Percentiles rank a stretch among this genome's conserved stretches.
Evolutionary conservation across 2,329 filamentous ascomycete species (phyloP).

Genomic region (Huntiella decipiens): DNA sequence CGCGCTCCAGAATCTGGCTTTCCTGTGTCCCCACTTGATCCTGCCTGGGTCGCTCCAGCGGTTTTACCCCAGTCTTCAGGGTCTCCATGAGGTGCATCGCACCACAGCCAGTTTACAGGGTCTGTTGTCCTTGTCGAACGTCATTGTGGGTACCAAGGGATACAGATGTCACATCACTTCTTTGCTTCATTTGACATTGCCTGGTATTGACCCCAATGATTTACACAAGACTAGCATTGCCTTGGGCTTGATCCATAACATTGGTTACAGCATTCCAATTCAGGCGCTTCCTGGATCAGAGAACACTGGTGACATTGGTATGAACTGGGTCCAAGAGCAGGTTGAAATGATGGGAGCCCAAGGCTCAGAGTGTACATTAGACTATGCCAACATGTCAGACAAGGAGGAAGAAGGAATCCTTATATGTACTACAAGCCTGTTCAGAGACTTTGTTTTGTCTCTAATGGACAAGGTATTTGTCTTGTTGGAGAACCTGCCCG

Average conservation of each 20-base stretch:
- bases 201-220: slow-evolving; percentile 95
- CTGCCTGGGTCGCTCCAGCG: slow-evolving; percentile 83
- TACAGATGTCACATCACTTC: slow-evolving; percentile 92
- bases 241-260: slow-evolving; percentile 82
- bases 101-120: slow-evolving; percentile 87
- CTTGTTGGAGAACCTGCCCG: slow-evolving; percentile 82
- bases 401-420: slow-evolving; percentile 75
- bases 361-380: slow-evolving; percentile 65
- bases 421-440: slow-evolving; percentile 81
- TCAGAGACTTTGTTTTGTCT: slow-evolving; percentile 79
- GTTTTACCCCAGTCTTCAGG: slow-evolving; percentile 93
- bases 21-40: slow-evolving; percentile 77
- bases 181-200: slow-evolving; percentile 74
- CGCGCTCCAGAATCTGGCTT: slow-evolving; percentile 74
- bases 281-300: slow-evolving; percentile 49
- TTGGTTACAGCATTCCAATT: slow-evolving; percentile 91
- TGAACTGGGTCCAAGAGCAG: slow-evolving; percentile 86
- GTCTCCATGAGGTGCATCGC: slow-evolving; percentile 87
- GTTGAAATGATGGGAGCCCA: slow-evolving; percentile 86
- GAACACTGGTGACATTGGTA: slow-evolving; percentile 49
- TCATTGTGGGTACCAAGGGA: slow-evolving; percentile 86
- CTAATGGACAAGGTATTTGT: slow-evolving; percentile 91
- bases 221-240: slow-evolving; percentile 91
- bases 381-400: slow-evolving; percentile 71
- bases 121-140: slow-evolving; percentile 75